Base-by-base conservation (phyloP, 352 stramenopile genomes). In the Phytopythium vexans region DNA sequence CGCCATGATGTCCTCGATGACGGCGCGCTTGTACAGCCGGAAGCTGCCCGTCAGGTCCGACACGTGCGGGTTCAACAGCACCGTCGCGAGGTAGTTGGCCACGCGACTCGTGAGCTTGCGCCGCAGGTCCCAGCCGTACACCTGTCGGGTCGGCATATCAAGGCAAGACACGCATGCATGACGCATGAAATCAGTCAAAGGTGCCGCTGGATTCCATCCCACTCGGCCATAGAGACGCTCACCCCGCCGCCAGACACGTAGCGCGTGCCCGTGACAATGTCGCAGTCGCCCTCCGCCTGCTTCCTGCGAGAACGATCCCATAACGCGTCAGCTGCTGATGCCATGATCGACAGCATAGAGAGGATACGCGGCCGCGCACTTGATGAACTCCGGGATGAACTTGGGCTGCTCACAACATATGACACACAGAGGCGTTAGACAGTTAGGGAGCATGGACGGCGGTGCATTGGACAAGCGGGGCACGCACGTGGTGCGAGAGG, bases 31-130 rank as follows among this genome's bases (percentile, higher is more conserved):
- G 76, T 99, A 99, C 56, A 99, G 80, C 27, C 97, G 88, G 72
- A 99, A 99, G 55, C 82, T 97, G 38, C 97, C 97, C 21, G 97
- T 99, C 41, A 99, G 82, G 68, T 99, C 97, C 36, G 87, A 96
- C 45, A 96, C 90, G 14, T 89, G 86, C 15, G 97, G 96, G 60
- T 97, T 94, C 41, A 99, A 77, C 49, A 99, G 68, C 62, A 98
- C 90, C 21, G 93, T 89, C n/a, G 97, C 96, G 52, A 99, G 70
- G 72, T 98, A 98, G 68, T 99, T 99, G 40, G 97, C 97, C 54
- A 97, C 96, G 40, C 93, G 89, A 49, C 89, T 98, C 27, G 94
- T 99, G 34, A 99, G 70, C 74, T 99, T 99, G 51, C 97, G 82
- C 56, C 86, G 87, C 50, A 98, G 72, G 60, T 99, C 94, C 97